phyloP scores from a whole-genome alignment of 495 filamentous ascomycete genomes.

The Aspergillus affinis region DNA sequence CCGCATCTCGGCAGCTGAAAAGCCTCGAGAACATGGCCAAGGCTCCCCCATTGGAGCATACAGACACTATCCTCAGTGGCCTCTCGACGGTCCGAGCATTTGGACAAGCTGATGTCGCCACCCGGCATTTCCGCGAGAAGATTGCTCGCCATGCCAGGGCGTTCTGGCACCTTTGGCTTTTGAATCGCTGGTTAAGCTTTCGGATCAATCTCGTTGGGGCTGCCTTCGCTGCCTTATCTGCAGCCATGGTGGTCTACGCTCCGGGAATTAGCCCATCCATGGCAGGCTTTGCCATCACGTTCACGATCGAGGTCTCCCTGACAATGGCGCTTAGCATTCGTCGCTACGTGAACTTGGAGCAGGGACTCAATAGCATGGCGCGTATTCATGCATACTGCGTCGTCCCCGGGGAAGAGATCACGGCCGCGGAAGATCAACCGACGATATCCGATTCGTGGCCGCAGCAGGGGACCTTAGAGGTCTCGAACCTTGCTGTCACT shows the following conservation, averaged over 20 bases:
- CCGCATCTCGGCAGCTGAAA: conserved; percentile 73
- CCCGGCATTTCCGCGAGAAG: conserved; percentile 59
- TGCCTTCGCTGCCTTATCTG: conserved; percentile 58
- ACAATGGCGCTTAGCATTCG: conserved; percentile 60
- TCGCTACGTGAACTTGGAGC: conserved; percentile 61
- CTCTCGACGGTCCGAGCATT: conserved; percentile 70
- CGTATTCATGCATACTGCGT: conserved; percentile 65
- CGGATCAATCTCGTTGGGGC: conserved; percentile 61
- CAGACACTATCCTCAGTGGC: conserved; percentile 61
- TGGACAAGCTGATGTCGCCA: conserved; percentile 57
- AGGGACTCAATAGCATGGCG: conserved; percentile 69
- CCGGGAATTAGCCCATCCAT: conserved; percentile 58
- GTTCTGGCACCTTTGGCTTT: conserved; percentile 65
- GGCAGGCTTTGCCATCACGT: conserved; percentile 66
- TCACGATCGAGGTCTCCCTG: conserved; percentile 58
- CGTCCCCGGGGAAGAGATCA: conserved; percentile 52
- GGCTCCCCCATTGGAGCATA: conserved; percentile 71
- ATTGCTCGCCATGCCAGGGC: conserved; percentile 58
- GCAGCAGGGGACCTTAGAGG: conserved; percentile 69
- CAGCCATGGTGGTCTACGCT: conserved; percentile 45
- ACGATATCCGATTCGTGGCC: conserved; percentile 72
- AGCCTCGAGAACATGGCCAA: conserved; percentile 66
- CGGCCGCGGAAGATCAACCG: neutral
- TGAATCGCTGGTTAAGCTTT: conserved; percentile 68
- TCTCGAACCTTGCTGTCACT: conserved; percentile 67